Conservation (phyloP, 768 basidiomycete species). For the Mycena belliarum region DNA sequence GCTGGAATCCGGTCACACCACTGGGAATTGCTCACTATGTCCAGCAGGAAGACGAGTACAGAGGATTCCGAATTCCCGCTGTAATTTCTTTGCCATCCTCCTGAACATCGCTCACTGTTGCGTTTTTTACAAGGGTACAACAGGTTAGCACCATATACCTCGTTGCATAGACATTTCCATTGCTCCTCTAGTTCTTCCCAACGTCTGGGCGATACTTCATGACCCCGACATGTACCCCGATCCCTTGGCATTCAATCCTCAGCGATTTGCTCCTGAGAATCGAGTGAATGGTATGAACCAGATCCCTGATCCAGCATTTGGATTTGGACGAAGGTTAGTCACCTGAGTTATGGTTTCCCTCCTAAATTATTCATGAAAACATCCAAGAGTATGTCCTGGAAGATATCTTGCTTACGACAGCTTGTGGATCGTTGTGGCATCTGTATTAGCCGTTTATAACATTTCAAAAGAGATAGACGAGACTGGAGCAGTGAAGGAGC, state of each 20-base stretch:
- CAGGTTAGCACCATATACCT: neutral
- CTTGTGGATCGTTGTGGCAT: conserved; percentile 44
- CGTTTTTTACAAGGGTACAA: conserved; percentile 28
- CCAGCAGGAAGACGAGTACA: conserved; percentile 39
- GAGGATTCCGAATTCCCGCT: conserved; percentile 42
- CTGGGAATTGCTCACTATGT: conserved; percentile 31
- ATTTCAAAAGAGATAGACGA: conserved; percentile 40
- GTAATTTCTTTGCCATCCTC: neutral
- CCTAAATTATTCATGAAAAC: neutral
- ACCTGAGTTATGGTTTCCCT: neutral
- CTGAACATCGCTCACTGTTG: too few relatives aligned
- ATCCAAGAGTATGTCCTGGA: conserved; percentile 46
- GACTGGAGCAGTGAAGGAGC: conserved; percentile 35
- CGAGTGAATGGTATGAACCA: conserved; percentile 32
- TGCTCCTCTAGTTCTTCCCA: conserved; percentile 21
- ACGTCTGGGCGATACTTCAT: conserved; percentile 44
- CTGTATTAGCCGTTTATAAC: conserved; percentile 39
- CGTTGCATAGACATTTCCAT: neutral
- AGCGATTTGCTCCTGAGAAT: conserved; percentile 35
- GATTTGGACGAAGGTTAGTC: conserved; percentile 41
- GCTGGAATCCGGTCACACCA: conserved; percentile 47
- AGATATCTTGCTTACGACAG: conserved; percentile 44
- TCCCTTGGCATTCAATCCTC: conserved; percentile 39
- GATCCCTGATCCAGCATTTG: conserved; percentile 39
- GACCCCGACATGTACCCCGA: conserved; percentile 40